Evolutionary conservation across 495 filamentous ascomycete genomes (phyloP), one percentile per base, ranked within the genome.

Genomic region (Lasiosphaeriaceae sp.): DNA sequence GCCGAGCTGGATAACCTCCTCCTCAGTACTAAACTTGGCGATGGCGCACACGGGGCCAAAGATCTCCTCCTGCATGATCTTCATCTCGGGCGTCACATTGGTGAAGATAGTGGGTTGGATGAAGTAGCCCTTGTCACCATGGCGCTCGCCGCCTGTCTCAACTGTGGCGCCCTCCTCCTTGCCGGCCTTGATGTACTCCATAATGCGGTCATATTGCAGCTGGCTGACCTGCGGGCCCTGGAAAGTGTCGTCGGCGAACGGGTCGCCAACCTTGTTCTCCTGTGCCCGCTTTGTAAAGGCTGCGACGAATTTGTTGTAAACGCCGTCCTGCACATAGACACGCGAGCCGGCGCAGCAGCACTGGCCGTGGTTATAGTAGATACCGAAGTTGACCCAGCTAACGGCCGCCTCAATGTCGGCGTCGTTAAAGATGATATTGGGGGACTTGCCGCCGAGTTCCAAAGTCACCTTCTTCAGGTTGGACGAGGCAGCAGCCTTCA

Each of bases 391-490:
- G 72, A 93, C 89, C 93, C 93, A 97, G 17, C 87, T 90, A 75
- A 97, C 92, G 58, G 93, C 92, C 69, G 96, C 88, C 65, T 97
- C 92, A 65, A 97, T 92, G 67, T 97, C 86, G 54, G 93, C 93
- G 66, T 97, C 93, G 66, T 93, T 80, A 76, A 97, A 97, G 70
- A 97, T 85, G 59, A 97, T 96, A 82, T 97, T 97, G 60, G 93
- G 93, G 54, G 90, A 95, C 86, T 97, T 97, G 77, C 93, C 93
- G 72, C 93, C 93, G 52, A 97, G 87, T 77, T 97, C 93, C 31
- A 97, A 84, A n/a, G 93, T 97, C 49, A 97, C 94, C 86, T 96
- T 96, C 88, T 97, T 97, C 72, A 97, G 70, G 83, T 97, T 97
- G 68, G 89, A 94, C 70, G 86, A 78, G 47, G 94, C 94, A 12